Evolutionary conservation across 2,329 filamentous ascomycete genomes (phyloP), one percentile per base, ranked within the genome.

Genomic region (Phaeosphaeria sp.): DNA sequence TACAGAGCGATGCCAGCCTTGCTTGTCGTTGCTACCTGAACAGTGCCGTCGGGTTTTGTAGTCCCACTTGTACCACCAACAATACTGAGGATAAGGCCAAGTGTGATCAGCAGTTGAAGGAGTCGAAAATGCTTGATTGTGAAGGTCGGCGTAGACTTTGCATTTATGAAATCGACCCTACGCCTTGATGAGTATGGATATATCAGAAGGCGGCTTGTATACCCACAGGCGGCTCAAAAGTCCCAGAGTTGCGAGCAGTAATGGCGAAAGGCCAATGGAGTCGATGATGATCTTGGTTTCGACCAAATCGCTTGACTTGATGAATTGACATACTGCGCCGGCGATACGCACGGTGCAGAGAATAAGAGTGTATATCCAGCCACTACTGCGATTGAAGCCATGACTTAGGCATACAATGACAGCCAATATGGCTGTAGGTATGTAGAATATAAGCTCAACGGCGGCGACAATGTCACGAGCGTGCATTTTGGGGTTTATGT

Each of bases 341-440:
- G 84, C 66, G 46, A 87, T 78, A 41, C 85, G 83, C 13, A 81
- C 72, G 6, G 85, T 59, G 27, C 80, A 81, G 67, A 89, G 84
- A 30, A 85, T 64, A 46, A 83, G 65, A 6, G 87, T 77, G 67
- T 83, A 86, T 13, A 84, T 64, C 81, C 84, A 88, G 43, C 84
- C 85, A 0, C 80, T 75, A 55, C 75, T 80, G 44, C 76, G 77
- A 3, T 72, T 64, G 46, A 79, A 70, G 27, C 79, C 79, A 66
- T 80, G 79, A 18, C 71, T 74, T 36, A 55, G 59, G 58, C 72
- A 74, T 41, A 80, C 59, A 53, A 67, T 69, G 7, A 62, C 27
- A 1, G 76, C 64, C 1, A 73, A 44, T 23, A 74, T 60, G 21
- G 77, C 46, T 13, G 73, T 65, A 4, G 78, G 78, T 18, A 73